phyloP scores from a whole-genome alignment of 2,329 filamentous ascomycete genomes.

The Cadophora sp. region DNA sequence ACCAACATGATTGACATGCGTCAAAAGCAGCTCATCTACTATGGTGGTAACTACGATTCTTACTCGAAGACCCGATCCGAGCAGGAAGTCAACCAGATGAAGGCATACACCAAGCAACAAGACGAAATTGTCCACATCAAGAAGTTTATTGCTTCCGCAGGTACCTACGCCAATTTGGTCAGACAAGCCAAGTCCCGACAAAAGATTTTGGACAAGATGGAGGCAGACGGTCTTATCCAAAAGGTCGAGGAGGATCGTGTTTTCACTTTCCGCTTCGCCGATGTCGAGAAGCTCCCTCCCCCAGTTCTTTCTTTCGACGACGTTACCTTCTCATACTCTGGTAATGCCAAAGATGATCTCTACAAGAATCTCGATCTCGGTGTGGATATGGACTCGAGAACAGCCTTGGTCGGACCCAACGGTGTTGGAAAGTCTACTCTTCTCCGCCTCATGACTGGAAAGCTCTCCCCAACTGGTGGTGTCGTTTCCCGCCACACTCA shows the following conservation, averaged over 20 bases:
- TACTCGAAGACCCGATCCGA: conserved; percentile 94
- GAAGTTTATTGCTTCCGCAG: conserved; percentile 99
- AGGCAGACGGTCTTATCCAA: conserved; percentile 98
- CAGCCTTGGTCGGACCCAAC: conserved; percentile 95
- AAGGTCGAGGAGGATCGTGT: conserved; percentile 83
- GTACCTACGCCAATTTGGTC: conserved; percentile 99
- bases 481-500: conserved; percentile 92
- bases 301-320: conserved; percentile 96
- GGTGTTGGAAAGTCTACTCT: conserved; percentile 99
- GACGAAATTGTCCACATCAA: conserved; percentile 99
- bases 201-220: conserved; percentile 99
- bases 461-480: conserved; percentile 84
- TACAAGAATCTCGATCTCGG: conserved; percentile 97
- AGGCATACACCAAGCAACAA: conserved; percentile 98
- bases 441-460: conserved; percentile 94
- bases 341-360: conserved; percentile 85
- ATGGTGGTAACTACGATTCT: conserved; percentile 99
- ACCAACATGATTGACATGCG: conserved; percentile 99
- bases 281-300: conserved; percentile 98
- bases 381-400: conserved; percentile 99
- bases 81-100: conserved; percentile 98
- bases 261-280: conserved; percentile 98
- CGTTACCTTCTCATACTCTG: conserved; percentile 98
- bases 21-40: conserved; percentile 87
- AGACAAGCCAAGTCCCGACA: conserved; percentile 98